Conservation (phyloP, 2,329 filamentous ascomycete species). For the Ascochyta koolunga region DNA sequence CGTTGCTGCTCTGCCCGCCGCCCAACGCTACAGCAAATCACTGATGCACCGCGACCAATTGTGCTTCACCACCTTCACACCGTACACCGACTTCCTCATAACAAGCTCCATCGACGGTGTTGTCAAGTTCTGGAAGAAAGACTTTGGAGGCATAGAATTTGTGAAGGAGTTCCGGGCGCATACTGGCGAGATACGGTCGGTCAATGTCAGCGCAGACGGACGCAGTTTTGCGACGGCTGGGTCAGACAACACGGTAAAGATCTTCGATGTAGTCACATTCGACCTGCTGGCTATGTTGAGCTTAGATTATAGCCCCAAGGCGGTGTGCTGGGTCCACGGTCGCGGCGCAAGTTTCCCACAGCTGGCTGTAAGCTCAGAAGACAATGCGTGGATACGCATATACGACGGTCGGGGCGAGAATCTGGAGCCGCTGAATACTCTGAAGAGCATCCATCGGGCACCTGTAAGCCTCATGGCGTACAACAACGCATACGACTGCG, state of each 20-base stretch:
- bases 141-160: slow-evolving; percentile 88
- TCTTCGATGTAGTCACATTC: slow-evolving; percentile 81
- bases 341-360: slow-evolving; percentile 86
- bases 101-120: slow-evolving; percentile 94
- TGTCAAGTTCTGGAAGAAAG: slow-evolving; percentile 99
- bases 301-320: slow-evolving; percentile 76
- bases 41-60: slow-evolving; percentile 98
- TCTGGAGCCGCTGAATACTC: slow-evolving; percentile 73
- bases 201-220: slow-evolving; percentile 87
- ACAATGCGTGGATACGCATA: slow-evolving; percentile 74
- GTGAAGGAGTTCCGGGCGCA: slow-evolving; percentile 98
- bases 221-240: slow-evolving; percentile 92
- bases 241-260: slow-evolving; percentile 76
- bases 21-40: slow-evolving; percentile 84
- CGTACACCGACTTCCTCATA: slow-evolving; percentile 91
- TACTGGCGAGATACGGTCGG: slow-evolving; percentile 79
- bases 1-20: slow-evolving; percentile 82
- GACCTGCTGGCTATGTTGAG: slow-evolving; percentile 69
- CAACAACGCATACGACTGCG: slow-evolving; percentile 88
- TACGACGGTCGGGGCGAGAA: slow-evolving; percentile 91
- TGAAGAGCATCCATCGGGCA: slow-evolving; percentile 79
- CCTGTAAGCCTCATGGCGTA: slow-evolving; percentile 86
- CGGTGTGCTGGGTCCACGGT: slow-evolving; percentile 87
- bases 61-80: slow-evolving; percentile 85
- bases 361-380: slow-evolving; percentile 80